A percentile compares a stretch with the other conserved stretches of the same genome.
Evolutionary conservation across 2,329 filamentous ascomycete genomes (phyloP).

Genomic region (Sordariomycetes sp.): DNA sequence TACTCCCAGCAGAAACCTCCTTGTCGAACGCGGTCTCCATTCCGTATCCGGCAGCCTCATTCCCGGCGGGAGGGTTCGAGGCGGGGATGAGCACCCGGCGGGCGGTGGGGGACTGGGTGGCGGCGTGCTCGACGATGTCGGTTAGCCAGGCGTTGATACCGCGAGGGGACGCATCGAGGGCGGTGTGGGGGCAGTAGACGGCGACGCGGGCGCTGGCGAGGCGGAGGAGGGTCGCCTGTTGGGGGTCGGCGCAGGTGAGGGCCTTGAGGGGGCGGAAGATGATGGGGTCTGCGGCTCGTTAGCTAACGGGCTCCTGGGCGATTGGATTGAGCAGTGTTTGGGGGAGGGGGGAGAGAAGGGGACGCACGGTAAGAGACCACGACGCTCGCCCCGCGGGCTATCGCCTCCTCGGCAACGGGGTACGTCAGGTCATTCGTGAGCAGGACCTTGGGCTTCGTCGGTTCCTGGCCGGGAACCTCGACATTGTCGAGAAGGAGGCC

Average conservation of each 20-base stretch:
- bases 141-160: slow-evolving; percentile 93
- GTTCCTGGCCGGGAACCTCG: slow-evolving; percentile 13
- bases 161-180: slow-evolving; percentile 72
- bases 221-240: slow-evolving; percentile 73
- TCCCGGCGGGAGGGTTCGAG: slow-evolving; percentile 23
- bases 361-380: slow-evolving; percentile 77
- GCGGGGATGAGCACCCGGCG: slow-evolving; percentile 32
- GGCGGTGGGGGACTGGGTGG: slow-evolving; percentile 6
- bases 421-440: slow-evolving; percentile 82
- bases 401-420: slow-evolving; percentile 81
- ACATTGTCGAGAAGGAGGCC: slow-evolving; percentile 53
- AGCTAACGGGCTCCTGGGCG: neutral
- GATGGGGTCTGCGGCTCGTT: slow-evolving; percentile 58
- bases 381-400: slow-evolving; percentile 59
- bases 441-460: slow-evolving; percentile 26
- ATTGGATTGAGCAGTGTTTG: too few relatives aligned
- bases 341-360: neutral
- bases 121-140: slow-evolving; percentile 57
- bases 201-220: slow-evolving; percentile 80
- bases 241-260: slow-evolving; percentile 69
- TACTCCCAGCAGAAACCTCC: slow-evolving; percentile 23
- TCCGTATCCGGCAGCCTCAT: slow-evolving; percentile 38
- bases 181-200: slow-evolving; percentile 92
- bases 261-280: slow-evolving; percentile 91
- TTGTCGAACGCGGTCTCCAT: slow-evolving; percentile 27